Percentiles rank a stretch among this genome's conserved stretches.
phyloP scores from a whole-genome alignment of 2,329 filamentous ascomycete species.

The Xylariomycetidae sp. region DNA sequence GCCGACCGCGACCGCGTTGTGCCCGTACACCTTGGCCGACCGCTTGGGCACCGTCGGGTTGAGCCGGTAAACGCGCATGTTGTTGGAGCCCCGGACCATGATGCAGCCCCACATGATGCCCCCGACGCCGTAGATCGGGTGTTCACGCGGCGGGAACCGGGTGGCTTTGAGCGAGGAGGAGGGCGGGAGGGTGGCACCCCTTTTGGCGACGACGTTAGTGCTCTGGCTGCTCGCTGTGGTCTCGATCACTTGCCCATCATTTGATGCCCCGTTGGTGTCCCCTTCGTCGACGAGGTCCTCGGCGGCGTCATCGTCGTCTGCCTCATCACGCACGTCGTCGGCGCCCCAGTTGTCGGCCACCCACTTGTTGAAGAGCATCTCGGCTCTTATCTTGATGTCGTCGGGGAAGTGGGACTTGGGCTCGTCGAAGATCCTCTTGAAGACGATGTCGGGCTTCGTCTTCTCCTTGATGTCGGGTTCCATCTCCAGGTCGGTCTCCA shows the following conservation, averaged over 20 bases:
- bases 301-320: slow-evolving; percentile 6
- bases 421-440: slow-evolving; percentile 7
- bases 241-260: no score
- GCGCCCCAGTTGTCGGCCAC: slow-evolving; percentile 19
- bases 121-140: slow-evolving; percentile 16
- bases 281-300: no score
- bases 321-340: slow-evolving; percentile 10
- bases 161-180: slow-evolving; percentile 3
- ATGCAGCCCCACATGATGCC: slow-evolving; percentile 24
- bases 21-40: slow-evolving; percentile 16
- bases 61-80: slow-evolving; percentile 12
- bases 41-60: slow-evolving; percentile 12
- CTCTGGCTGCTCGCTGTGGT: no score
- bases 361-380: slow-evolving; percentile 13
- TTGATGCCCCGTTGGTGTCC: no score
- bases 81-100: slow-evolving; percentile 2
- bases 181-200: neutral
- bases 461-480: slow-evolving; percentile 10
- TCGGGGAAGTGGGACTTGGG: slow-evolving; percentile 10
- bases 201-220: neutral
- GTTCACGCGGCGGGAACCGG: slow-evolving; percentile 9
- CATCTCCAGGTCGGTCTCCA: slow-evolving; percentile 16
- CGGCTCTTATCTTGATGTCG: slow-evolving; percentile 10
- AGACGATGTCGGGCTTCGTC: slow-evolving; percentile 1
- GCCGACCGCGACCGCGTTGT: slow-evolving; percentile 20